A percentile compares a stretch with the other conserved stretches of the same genome.
phyloP scores from a whole-genome alignment of 2,329 filamentous ascomycete genomes.

The Pseudogymnoascus sp. region DNA sequence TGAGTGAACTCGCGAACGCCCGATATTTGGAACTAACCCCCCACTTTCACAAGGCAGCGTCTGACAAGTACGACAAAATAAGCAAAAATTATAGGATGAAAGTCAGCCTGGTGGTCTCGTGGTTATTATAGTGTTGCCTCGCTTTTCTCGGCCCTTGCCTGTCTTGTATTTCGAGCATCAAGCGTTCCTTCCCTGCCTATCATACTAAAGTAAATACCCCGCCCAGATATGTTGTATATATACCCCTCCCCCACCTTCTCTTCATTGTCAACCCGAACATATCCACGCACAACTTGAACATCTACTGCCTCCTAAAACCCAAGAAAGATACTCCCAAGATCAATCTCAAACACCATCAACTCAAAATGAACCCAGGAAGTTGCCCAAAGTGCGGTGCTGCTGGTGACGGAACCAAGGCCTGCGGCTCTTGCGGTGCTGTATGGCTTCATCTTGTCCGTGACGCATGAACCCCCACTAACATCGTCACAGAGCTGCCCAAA shows the following conservation, averaged over 20 bases:
- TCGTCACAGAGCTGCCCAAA: constrained; percentile 5
- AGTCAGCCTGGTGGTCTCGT: not conserved
- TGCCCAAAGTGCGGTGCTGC: constrained; percentile 8
- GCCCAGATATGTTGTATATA: not conserved
- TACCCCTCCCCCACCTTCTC: not conserved
- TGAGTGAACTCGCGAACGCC: not conserved
- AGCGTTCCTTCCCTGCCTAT: constrained; percentile 6
- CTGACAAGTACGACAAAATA: constrained; percentile 3
- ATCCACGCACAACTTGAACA: not conserved
- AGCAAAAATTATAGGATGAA: constrained; percentile 6
- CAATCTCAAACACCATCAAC: not conserved
- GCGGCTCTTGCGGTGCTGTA: constrained; percentile 7
- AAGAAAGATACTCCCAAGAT: not conserved
- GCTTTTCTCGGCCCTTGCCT: not conserved
- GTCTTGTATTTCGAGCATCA: constrained; percentile 1
- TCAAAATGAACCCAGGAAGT: constrained; percentile 5
- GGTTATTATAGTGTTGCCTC: constrained; percentile 4
- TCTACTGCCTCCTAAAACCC: not conserved
- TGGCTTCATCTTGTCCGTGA: not conserved
- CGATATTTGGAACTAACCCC: not conserved
- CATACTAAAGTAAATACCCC: constrained; percentile 5
- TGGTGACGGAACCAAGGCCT: constrained; percentile 3
- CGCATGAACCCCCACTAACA: not conserved
- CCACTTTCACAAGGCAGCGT: constrained; percentile 6
- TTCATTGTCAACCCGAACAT: not conserved